phyloP scores from a whole-genome alignment of 495 filamentous ascomycete species.

The Talaromyces wortmannii region DNA sequence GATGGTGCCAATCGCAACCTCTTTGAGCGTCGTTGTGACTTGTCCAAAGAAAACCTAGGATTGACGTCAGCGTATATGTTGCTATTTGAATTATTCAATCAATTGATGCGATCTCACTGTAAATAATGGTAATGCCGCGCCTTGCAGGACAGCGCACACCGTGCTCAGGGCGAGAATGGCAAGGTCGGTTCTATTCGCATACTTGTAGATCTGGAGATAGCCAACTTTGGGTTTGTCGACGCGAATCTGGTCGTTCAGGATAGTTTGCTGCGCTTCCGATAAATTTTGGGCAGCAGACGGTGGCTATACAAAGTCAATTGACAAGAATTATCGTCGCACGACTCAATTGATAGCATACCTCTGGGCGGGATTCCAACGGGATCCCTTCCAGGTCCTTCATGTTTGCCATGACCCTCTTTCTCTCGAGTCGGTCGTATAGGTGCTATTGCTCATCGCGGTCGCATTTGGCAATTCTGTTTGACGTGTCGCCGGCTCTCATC shows the following conservation, averaged over 20 bases:
- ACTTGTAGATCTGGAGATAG: neutral
- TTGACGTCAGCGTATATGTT: too few species aligned
- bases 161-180: neutral
- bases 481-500: too few species aligned
- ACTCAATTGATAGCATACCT: neutral
- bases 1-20: neutral
- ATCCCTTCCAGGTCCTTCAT: neutral
- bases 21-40: neutral
- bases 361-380: neutral
- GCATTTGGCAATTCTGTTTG: too few species aligned
- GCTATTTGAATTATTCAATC: too few species aligned
- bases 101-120: neutral
- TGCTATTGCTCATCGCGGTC: too few species aligned
- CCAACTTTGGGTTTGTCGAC: neutral
- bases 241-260: neutral
- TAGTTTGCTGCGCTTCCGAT: neutral
- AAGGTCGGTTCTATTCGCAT: neutral
- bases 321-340: neutral
- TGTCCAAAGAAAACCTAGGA: neutral
- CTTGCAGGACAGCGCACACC: neutral
- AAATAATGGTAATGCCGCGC: neutral
- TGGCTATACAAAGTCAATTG: neutral
- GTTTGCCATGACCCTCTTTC: neutral
- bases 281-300: neutral
- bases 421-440: neutral